Conservation (phyloP, 345 rosid species). For the Anacardium occidentale region DNA sequence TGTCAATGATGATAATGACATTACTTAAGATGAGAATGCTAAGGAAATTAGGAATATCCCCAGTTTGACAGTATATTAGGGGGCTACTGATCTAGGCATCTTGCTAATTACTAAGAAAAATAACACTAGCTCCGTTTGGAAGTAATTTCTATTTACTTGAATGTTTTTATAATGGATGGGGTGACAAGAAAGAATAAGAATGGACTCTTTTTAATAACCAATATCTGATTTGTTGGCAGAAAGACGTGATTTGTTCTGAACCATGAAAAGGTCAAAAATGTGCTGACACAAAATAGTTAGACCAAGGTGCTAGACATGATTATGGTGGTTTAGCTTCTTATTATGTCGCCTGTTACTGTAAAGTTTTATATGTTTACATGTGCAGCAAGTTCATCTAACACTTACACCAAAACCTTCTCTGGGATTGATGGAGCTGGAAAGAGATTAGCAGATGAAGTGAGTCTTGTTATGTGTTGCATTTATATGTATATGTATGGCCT, state of each 20-base stretch:
- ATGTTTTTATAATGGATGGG: conserved; percentile 2
- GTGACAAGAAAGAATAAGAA: neutral
- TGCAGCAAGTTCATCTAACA: conserved; percentile 88
- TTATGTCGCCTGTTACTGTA: conserved; percentile 6
- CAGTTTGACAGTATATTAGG: neutral
- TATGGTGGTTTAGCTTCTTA: neutral
- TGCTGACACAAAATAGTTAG: conserved; percentile 2
- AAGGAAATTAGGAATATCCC: neutral
- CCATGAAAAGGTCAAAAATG: neutral
- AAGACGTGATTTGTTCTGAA: neutral
- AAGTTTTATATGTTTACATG: conserved; percentile 16
- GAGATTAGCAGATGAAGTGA: conserved; percentile 90
- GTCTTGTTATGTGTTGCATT: conserved; percentile 20
- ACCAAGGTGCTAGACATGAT: neutral
- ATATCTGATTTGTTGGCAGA: neutral
- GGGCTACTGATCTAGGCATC: neutral
- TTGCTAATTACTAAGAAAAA: neutral
- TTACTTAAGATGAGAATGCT: neutral
- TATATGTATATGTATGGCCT: conserved; percentile 4
- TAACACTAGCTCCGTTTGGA: neutral
- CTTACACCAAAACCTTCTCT: conserved; percentile 73
- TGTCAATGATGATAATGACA: neutral
- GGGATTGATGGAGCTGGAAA: conserved; percentile 96
- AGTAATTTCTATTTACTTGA: neutral
- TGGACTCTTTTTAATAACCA: neutral